phyloP scores from a whole-genome alignment of 192 early-diverging fungal genomes.

The Backusella liffmaniae region DNA sequence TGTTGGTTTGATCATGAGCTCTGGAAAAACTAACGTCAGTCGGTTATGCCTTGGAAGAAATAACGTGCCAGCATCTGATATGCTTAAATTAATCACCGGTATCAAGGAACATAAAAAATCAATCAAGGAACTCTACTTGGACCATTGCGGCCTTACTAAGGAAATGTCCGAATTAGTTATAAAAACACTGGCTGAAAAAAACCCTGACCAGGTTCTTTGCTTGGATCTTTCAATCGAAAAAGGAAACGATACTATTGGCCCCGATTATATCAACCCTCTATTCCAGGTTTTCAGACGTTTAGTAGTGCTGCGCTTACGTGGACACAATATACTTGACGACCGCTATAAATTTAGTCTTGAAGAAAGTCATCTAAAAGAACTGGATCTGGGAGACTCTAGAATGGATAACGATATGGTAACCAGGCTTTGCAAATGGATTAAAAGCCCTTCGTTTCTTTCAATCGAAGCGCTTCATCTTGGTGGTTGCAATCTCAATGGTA shows the following conservation, averaged over 20 bases:
- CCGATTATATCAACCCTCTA: not conserved
- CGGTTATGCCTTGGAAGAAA: not conserved
- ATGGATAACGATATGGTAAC: conserved; percentile 8
- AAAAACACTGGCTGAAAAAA: not conserved
- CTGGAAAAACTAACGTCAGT: not conserved
- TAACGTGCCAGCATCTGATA: not conserved
- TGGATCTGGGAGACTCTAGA: conserved; percentile 24
- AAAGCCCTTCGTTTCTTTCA: conserved; percentile 19
- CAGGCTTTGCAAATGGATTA: conserved; percentile 27
- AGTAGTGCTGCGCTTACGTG: conserved; percentile 16
- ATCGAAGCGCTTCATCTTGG: conserved; percentile 35
- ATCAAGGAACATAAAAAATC: conserved; percentile 7
- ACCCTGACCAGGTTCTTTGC: not conserved
- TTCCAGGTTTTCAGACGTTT: conserved; percentile 11
- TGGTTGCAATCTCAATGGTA: conserved; percentile 42
- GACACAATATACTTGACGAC: not conserved
- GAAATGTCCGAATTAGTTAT: conserved; percentile 5
- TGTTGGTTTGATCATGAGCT: not conserved
- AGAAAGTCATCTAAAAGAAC: not conserved
- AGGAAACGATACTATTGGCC: not conserved
- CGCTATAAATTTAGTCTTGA: not conserved
- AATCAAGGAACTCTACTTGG: conserved; percentile 7
- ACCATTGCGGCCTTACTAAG: not conserved
- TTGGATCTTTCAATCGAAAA: conserved; percentile 1
- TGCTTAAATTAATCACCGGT: not conserved